These are phyloP conservation scores for Hamamelis virginiana DNA, from an alignment of 164 flowering plant species.

Conservation along the genomic window DNA sequence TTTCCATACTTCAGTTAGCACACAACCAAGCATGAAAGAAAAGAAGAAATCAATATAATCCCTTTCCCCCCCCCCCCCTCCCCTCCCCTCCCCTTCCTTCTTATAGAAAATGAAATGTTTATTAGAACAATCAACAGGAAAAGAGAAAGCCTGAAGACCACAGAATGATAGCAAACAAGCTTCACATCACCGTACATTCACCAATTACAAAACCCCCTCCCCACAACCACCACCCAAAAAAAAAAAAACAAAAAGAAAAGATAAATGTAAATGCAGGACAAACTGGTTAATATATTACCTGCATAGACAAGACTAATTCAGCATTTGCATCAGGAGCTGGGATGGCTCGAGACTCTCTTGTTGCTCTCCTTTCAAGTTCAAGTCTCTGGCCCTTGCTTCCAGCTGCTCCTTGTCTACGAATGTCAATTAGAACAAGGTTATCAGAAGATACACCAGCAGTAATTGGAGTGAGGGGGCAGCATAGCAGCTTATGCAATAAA, in stretches of 20 bases:
- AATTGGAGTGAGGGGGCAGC: not conserved
- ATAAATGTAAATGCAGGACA: not conserved
- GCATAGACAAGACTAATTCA: conserved; percentile 75
- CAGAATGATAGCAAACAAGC: no score
- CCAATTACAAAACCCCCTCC: no score
- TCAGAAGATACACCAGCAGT: not conserved
- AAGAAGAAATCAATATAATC: no score
- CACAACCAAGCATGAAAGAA: no score
- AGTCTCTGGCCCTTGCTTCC: conserved; percentile 59
- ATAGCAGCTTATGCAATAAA: not conserved
- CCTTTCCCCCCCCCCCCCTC: no score
- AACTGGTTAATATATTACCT: conserved; percentile 39
- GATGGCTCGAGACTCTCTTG: conserved; percentile 75
- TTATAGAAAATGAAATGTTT: no score
- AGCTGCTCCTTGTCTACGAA: conserved; percentile 60
- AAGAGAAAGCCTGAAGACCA: no score
- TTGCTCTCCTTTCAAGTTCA: conserved; percentile 66
- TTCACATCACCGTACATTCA: no score
- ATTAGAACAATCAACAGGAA: no score
- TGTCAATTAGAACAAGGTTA: not conserved
- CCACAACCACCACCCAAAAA: not conserved
- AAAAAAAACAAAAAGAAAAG: not conserved
- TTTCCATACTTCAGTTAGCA: no score
- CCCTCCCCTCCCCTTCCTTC: no score
- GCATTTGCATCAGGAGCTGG: conserved; percentile 99